Conservation (phyloP, 2,329 filamentous ascomycete genomes). For the Fusarium sp. region DNA sequence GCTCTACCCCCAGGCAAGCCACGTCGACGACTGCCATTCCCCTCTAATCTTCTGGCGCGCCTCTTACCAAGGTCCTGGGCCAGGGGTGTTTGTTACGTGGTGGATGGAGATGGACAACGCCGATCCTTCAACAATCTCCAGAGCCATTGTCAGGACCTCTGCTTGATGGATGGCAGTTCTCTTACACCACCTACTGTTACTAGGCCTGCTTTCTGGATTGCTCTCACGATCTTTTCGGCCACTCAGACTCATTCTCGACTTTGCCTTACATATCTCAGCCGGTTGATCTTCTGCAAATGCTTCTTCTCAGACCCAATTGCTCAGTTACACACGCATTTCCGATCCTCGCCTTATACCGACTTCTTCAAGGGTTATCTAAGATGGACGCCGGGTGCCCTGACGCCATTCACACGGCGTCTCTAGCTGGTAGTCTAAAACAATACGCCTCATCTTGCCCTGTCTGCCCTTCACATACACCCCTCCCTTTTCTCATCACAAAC, state of each 20-base stretch:
- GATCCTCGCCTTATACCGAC: conserved; percentile 11
- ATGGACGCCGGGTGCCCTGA: conserved; percentile 29
- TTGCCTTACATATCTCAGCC: conserved; percentile 33
- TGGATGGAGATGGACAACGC: conserved; percentile 36
- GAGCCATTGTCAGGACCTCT: conserved; percentile 38
- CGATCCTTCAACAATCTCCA: conserved; percentile 45
- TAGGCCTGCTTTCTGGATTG: conserved; percentile 19
- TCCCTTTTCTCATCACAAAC: conserved; percentile 24
- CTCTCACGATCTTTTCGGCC: conserved; percentile 37
- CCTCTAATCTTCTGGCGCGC: conserved; percentile 43
- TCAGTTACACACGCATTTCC: conserved; percentile 23
- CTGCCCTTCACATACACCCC: conserved; percentile 35
- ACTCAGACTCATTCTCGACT: conserved; percentile 29
- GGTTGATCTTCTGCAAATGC: conserved; percentile 1
- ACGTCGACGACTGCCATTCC: conserved; percentile 38
- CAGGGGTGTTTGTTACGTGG: conserved; percentile 39
- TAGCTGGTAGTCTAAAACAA: conserved; percentile 39
- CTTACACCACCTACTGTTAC: conserved; percentile 14
- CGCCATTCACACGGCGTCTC: conserved; percentile 37
- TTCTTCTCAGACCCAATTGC: conserved; percentile 3
- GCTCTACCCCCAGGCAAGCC: conserved; percentile 44
- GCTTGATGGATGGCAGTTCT: conserved; percentile 15
- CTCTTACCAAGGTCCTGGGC: conserved; percentile 45
- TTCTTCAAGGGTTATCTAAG: conserved; percentile 11
- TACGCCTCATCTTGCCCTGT: conserved; percentile 44